Evolutionary conservation across 2,329 filamentous ascomycete species (phyloP).

Genomic region (Rhynchosporium graminicola): DNA sequence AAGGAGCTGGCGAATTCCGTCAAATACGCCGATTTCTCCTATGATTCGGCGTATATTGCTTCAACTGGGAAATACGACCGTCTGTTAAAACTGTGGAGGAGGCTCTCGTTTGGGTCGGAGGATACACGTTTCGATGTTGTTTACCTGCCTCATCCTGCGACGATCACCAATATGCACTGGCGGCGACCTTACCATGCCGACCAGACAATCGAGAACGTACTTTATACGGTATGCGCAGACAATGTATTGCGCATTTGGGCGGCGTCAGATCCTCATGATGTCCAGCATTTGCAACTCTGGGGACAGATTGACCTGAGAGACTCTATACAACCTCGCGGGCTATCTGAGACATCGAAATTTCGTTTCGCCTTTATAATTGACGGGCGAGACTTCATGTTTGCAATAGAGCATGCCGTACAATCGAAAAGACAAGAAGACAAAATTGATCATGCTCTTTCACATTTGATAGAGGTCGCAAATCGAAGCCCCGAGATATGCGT

Average conservation of each 20-base stretch:
- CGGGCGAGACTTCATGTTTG: slow-evolving; percentile 74
- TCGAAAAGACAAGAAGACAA: slow-evolving; percentile 50
- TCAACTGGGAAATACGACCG: slow-evolving; percentile 77
- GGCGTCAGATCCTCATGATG: slow-evolving; percentile 68
- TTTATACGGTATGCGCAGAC: slow-evolving; percentile 88
- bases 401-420: slow-evolving; percentile 75
- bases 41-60: slow-evolving; percentile 84
- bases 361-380: slow-evolving; percentile 82
- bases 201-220: slow-evolving; percentile 78
- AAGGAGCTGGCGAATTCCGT: slow-evolving; percentile 71
- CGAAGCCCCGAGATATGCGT: slow-evolving; percentile 85
- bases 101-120: slow-evolving; percentile 78
- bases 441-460: slow-evolving; percentile 72
- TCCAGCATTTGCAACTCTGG: slow-evolving; percentile 77
- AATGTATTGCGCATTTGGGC: slow-evolving; percentile 82
- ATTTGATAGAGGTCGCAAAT: slow-evolving; percentile 83
- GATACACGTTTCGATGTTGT: slow-evolving; percentile 87
- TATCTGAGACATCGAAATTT: slow-evolving; percentile 39
- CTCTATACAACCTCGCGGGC: slow-evolving; percentile 56
- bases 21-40: slow-evolving; percentile 77
- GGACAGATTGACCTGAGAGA: slow-evolving; percentile 74
- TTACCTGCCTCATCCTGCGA: slow-evolving; percentile 81
- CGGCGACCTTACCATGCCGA: slow-evolving; percentile 74
- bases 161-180: slow-evolving; percentile 87
- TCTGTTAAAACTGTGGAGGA: slow-evolving; percentile 89